phyloP scores from a whole-genome alignment of 2,329 filamentous ascomycete genomes.

The Xylariaceae sp. region DNA sequence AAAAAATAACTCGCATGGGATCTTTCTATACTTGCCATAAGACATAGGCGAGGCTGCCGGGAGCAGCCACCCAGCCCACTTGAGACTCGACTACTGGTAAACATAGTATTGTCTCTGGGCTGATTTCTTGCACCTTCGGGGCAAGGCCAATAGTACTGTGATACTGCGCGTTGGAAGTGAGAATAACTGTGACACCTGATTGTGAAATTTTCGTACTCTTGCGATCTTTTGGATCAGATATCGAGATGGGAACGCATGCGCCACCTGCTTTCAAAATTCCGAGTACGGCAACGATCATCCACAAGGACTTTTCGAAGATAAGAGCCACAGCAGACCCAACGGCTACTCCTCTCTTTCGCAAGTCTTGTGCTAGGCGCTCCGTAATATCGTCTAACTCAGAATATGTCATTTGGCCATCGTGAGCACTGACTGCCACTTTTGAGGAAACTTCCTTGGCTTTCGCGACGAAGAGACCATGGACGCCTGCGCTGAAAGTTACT shows the following conservation, averaged over 20 bases:
- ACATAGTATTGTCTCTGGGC: neutral
- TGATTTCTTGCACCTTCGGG: slow-evolving; percentile 1
- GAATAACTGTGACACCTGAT: neutral
- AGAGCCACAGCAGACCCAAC: slow-evolving; percentile 1
- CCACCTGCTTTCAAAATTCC: slow-evolving; percentile 37
- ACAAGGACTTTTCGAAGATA: slow-evolving; percentile 37
- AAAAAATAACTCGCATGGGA: no score
- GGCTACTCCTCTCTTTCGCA: slow-evolving; percentile 2
- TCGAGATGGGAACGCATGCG: slow-evolving; percentile 23
- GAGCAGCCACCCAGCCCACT: neutral
- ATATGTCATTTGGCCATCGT: slow-evolving; percentile 10
- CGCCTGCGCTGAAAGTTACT: neutral
- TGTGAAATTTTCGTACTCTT: slow-evolving; percentile 5
- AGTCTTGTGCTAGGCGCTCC: slow-evolving; percentile 2
- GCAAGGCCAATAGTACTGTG: neutral
- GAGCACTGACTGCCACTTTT: slow-evolving; percentile 8
- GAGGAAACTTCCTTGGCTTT: slow-evolving; percentile 3
- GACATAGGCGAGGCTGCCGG: slow-evolving; percentile 8
- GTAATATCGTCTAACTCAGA: slow-evolving; percentile 9
- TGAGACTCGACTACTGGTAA: neutral
- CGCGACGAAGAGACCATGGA: slow-evolving; percentile 11
- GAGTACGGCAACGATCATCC: slow-evolving; percentile 33
- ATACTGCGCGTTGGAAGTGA: neutral
- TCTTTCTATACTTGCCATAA: no score
- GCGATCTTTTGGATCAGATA: slow-evolving; percentile 28